Base-by-base conservation (phyloP, 1,284 basidiomycete species). In the Malassezia nana region DNA sequence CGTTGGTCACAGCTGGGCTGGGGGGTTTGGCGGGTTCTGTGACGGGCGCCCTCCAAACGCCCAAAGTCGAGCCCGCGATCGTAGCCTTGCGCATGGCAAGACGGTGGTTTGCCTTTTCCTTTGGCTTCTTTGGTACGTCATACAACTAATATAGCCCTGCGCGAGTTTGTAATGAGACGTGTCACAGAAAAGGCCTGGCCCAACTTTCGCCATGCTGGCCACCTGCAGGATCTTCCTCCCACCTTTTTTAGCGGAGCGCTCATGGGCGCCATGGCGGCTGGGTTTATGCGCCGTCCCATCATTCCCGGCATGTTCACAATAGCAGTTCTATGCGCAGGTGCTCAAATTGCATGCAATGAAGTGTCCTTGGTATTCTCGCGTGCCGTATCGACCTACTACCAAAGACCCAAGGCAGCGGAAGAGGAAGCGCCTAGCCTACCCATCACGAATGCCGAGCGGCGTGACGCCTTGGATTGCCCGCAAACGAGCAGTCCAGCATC, bases 101-200 rank as follows among this genome's bases (percentile, higher is more conserved):
- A 22, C 15, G 26, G 13, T 50, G 47, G 53, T 41, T 50, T 20
- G 38, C 24, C 8, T 55, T 55, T 22, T 44, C 41, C 5, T 55
- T 55, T 26, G 47, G 53, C 1, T 55, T 55, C 20, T 55, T 55
- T 46, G 53, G 52, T 54, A 44, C 30, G 52, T 42, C 12, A 15
- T 9, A 10, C 6, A 6, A 0, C 24, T 46, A 16, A 47, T 18
- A 25, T 31, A 26, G 52, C 47, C 6, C 18, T 50, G 5, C 53
- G 47, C 9, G 53, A 55, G 24, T 50, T 39, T n/a, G n/a, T 29
- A 4, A 29, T 50, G 18, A 35, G 31, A 8, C 47, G 47, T 6
- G 22, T 8, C 13, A 40, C 46, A 5, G 6, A 10, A 13, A 15
- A 25, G 13, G 15, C 30, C n/a, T 39, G 35, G 46, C 46, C 46